phyloP scores from a whole-genome alignment of 2,329 filamentous ascomycete species.

The Exophiala calicioides region DNA sequence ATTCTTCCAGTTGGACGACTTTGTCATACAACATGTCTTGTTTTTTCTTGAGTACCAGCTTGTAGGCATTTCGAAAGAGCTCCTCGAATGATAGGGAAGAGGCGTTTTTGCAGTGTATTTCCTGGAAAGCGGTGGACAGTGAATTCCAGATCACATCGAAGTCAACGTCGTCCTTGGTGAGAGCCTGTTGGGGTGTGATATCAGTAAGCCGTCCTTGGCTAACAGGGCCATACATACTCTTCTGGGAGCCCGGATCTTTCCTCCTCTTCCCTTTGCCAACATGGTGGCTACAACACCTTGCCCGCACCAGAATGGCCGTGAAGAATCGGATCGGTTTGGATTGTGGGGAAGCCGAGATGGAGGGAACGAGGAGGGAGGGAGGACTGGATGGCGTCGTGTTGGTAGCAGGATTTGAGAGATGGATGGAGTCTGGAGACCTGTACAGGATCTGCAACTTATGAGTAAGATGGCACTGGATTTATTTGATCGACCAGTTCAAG shows the following conservation, averaged over 20 bases:
- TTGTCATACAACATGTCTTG: slow-evolving; percentile 77
- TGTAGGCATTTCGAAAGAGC: slow-evolving; percentile 90
- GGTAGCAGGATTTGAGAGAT: no score
- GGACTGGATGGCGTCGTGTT: no score
- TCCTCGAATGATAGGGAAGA: slow-evolving; percentile 91
- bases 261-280: slow-evolving; percentile 57
- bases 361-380: background rate
- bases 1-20: slow-evolving; percentile 77
- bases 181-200: slow-evolving; percentile 58
- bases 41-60: slow-evolving; percentile 86
- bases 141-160: slow-evolving; percentile 84
- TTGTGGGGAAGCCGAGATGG: slow-evolving; percentile 1
- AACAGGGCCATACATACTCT: slow-evolving; percentile 54
- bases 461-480: no score
- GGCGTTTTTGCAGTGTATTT: slow-evolving; percentile 91
- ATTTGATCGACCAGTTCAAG: no score
- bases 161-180: slow-evolving; percentile 64
- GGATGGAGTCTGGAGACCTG: no score
- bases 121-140: slow-evolving; percentile 72
- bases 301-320: slow-evolving; percentile 7
- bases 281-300: slow-evolving; percentile 25
- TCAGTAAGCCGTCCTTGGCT: no score
- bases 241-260: slow-evolving; percentile 67
- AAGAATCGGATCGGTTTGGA: background rate
- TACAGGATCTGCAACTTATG: no score